Base-by-base conservation (phyloP, 2,329 filamentous ascomycete genomes). In the Podosphaera fusca region DNA sequence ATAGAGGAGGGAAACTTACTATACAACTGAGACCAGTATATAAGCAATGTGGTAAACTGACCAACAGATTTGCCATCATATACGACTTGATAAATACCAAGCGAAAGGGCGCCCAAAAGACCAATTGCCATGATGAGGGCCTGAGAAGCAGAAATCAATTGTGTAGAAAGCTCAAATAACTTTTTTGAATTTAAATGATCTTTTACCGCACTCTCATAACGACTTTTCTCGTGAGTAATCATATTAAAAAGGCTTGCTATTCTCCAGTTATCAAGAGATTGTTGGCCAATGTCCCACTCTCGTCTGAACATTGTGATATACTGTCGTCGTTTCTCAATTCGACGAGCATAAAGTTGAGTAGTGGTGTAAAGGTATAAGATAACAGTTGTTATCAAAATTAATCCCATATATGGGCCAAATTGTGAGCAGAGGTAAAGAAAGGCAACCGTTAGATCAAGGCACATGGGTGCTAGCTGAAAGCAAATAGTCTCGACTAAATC, bases 21-120 rank as follows among this genome's bases (percentile, higher is more conserved):
- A 64, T 64, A 72, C 60, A 77, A 59, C 66, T 74, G 67, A 63
- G 69, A 67, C 82, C 82, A 86, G 66, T 84, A 85, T 38, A 77
- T 74, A 14, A 82, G 70, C 33, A 86, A 67, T 21, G 80, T 80
- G 3, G 85, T 76, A 59, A 86, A 81, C 59, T 75, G 75, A 46
- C 80, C 80, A 10, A 81, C 70, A 0, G 74, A 71, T 50, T 72
- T 73, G 7, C 66, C 64, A 0, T 74, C 74, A 42, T 70, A 69
- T 0, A 59, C 56, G 21, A 64, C 63, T 53, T 66, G 62, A 45
- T 61, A 67, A 12, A 61, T 60, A 7, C 63, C 65, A 21, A 67
- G 59, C 42, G 58, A 63, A 14, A 67, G 63, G 30, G 64, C 72
- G 60, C 72, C 68, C 46, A 76, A 63, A 57, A 77, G 70, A 2